phyloP scores from a whole-genome alignment of 352 stramenopile genomes.

The Globisporangium nagaii region DNA sequence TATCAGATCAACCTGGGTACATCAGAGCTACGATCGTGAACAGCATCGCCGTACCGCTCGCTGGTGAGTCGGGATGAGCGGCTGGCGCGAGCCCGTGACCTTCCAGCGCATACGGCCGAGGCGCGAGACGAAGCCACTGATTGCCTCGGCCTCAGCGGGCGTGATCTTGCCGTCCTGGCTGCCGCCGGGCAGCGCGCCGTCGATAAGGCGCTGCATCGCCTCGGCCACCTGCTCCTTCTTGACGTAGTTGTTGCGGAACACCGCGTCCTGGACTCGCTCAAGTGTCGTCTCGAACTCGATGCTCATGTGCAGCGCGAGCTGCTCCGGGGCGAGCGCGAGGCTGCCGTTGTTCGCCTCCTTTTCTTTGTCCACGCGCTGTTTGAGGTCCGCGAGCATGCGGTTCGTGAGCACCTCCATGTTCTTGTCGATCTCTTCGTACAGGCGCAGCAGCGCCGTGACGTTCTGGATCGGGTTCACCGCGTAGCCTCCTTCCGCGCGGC shows the following conservation, averaged over 20 bases:
- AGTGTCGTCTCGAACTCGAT: constrained; percentile 76
- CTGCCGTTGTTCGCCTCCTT: constrained; percentile 37
- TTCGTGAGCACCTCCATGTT: constrained; percentile 78
- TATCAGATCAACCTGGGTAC: too few relatives aligned
- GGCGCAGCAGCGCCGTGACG: constrained; percentile 52
- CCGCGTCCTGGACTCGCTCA: constrained; percentile 74
- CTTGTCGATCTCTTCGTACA: constrained; percentile 82
- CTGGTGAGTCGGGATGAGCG: constrained; percentile 50
- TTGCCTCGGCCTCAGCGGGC: constrained; percentile 54
- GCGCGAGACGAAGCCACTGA: constrained; percentile 65
- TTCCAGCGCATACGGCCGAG: constrained; percentile 75
- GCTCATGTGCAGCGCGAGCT: constrained; percentile 79
- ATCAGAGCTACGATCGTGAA: too few relatives aligned
- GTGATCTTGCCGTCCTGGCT: constrained; percentile 50
- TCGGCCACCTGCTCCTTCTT: constrained; percentile 73
- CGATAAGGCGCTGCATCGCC: constrained; percentile 55
- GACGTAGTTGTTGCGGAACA: constrained; percentile 83
- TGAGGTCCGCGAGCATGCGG: constrained; percentile 61
- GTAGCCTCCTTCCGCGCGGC: constrained; percentile 22
- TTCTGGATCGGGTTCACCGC: constrained; percentile 68
- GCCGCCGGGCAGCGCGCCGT: constrained; percentile 46
- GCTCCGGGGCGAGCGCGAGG: constrained; percentile 48
- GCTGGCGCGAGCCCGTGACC: constrained; percentile 70
- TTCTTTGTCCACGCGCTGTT: constrained; percentile 45
- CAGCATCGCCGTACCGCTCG: constrained; percentile 30